Evolutionary conservation across 345 rosid species (phyloP).

Genomic region (Eutrema heterophyllum): DNA sequence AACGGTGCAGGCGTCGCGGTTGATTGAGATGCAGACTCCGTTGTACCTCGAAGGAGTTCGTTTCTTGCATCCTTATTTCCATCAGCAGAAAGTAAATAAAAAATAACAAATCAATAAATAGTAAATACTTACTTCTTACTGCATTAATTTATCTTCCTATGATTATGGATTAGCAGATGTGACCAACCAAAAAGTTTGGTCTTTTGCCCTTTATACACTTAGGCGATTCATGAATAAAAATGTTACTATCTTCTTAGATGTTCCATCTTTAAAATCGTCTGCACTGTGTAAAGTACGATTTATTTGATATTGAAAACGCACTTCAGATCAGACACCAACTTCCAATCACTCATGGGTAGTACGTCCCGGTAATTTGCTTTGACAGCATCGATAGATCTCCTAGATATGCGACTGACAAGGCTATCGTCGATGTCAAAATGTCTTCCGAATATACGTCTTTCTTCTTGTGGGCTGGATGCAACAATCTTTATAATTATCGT

Average conservation of each 20-base stretch:
- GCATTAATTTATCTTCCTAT: neutral
- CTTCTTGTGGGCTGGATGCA: neutral
- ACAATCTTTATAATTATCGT: neutral
- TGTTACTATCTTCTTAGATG: neutral
- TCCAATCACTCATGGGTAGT: no score
- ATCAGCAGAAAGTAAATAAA: conserved; percentile 27
- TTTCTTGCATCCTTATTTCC: conserved; percentile 64
- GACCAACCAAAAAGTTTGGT: neutral
- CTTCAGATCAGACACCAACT: no score
- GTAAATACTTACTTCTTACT: neutral
- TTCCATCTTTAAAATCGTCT: no score
- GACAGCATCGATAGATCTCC: neutral
- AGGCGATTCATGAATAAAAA: neutral
- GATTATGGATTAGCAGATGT: conserved; percentile 1
- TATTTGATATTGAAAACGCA: no score
- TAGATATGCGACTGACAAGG: neutral
- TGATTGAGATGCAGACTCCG: conserved; percentile 90
- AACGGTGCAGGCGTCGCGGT: conserved; percentile 65
- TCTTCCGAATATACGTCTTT: neutral
- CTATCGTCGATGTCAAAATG: neutral
- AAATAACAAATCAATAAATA: neutral
- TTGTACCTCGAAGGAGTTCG: conserved; percentile 69
- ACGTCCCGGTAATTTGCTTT: neutral
- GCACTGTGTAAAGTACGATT: no score
- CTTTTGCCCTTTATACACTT: neutral